Evolutionary conservation across 177 flowering plant genomes (phyloP).

Genomic region (Telopea speciosissima): DNA sequence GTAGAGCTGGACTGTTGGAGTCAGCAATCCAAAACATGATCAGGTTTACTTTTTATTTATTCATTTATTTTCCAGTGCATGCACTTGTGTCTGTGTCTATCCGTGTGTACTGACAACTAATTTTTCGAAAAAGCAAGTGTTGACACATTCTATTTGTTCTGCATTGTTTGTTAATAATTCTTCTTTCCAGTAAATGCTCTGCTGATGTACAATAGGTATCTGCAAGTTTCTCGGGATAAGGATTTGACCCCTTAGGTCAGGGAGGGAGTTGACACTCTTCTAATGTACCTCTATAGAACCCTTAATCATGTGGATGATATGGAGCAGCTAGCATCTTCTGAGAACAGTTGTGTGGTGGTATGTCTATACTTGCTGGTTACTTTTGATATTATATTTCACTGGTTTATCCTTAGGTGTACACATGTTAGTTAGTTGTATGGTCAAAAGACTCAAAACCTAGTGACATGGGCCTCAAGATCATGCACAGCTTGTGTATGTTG

Average conservation of each 20-base stretch:
- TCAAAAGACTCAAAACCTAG: constrained; percentile 9
- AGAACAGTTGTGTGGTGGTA: constrained; percentile 87
- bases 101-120: too few relatives aligned
- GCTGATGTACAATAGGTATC: constrained; percentile 43
- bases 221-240: constrained; percentile 59
- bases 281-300: constrained; percentile 94
- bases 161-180: neutral
- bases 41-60: constrained; percentile 49
- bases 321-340: constrained; percentile 89
- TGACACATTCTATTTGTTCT: neutral
- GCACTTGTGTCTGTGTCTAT: neutral
- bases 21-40: constrained; percentile 67
- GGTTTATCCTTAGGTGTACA: neutral
- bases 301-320: constrained; percentile 68
- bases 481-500: constrained; percentile 39
- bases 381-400: constrained; percentile 9
- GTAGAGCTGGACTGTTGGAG: constrained; percentile 70
- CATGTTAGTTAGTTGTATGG: constrained; percentile 9
- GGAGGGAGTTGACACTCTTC: constrained; percentile 94
- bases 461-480: constrained; percentile 35
- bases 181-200: constrained; percentile 4
- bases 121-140: neutral
- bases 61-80: too few relatives aligned
- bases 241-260: constrained; percentile 44
- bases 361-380: constrained; percentile 21